Evolutionary conservation across 2,329 filamentous ascomycete genomes (phyloP), one percentile per base, ranked within the genome.

Genomic region (Penicillium decumbens): DNA sequence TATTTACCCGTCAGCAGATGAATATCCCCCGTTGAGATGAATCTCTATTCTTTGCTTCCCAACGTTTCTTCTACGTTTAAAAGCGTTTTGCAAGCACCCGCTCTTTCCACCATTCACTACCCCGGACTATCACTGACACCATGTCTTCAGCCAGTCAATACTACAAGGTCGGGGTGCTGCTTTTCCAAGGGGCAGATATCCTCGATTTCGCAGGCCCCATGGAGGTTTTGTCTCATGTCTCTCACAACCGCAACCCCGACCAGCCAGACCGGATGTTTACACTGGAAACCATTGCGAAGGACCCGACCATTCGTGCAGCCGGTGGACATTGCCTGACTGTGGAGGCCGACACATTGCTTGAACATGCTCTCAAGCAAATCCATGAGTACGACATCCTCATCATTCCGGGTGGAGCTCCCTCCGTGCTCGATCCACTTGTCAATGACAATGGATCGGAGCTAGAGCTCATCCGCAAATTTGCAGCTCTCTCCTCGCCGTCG

Each of bases 201-300:
- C 67, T 74, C 42, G 72, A 74, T 60, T 73, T 73, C 49, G 59
- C 62, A 23, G 71, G 68, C 1, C 72, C 71, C 3, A 55, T 66
- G 23, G 71, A 74, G 49, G 61, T 73, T 30, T 63, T 71, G 47
- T 62, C 60, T 29, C 59, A 63, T 55, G 63, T 59, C 40, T 57
- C 46, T 29, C 58, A 65, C 47, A 61, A 61, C 28, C 57, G 57
- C 13, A 63, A 66, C 13, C 48, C 57, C 15, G 61, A 59, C 10
- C 53, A 55, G 7, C 54, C 60, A 6, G 61, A 66, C 8, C 51
- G 45, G 10, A 53, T 62, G 33, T 75, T 74, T 57, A 45, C 53
- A 0, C 60, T 66, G 15, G 66, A 62, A 0, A 67, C 68, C 1
- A 69, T 74, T 40, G 66, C 65, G 7, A 60, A 61, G 37, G 48